Base-by-base conservation (phyloP, 371 early-diverging fungal genomes). In the Lichtheimia ornata region DNA sequence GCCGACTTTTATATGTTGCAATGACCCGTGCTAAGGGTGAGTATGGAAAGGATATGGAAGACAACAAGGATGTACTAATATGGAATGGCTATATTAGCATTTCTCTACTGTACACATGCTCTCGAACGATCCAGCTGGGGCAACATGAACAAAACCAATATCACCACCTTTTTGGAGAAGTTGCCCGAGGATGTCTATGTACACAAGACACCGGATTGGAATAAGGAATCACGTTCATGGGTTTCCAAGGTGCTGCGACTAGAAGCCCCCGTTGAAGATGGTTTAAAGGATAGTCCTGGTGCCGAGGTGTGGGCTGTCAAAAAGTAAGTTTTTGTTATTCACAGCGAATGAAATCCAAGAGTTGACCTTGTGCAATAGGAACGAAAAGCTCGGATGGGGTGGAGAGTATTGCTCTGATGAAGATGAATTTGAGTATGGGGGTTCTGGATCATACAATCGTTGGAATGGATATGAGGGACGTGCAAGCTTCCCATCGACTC, bases 21-120 rank as follows among this genome's bases (percentile, higher is more conserved):
- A 61, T 69, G 58, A 69, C 69, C 1, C 61, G 69, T 5, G 62
- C 69, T 1, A 60, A 64, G 58, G 58, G 69, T 58, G 54, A 55
- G 62, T 55, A 7, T 7, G 3, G 43, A 24, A 30, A 17, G 15
- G 3, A 45, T 20, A 35, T 28, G 13, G 1, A 11, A 17, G 17
- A 7, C 25, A 30, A 40, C 17, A 17, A 53, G 0, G 4, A 1
- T 17, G n/a, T 56, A 22, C 15, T 15, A 17, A 45, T 47, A n/a
- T 57, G 24, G 14, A 5, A 62, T 17, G 35, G 3, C 11, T 15
- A 9, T 4, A 30, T 2, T 49, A 66, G 66, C 54, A 35, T 64
- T 64, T 50, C 44, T 61, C 0, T 69, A 69, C 15, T 58, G 56
- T 17, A 64, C 64, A 14, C 43, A 56, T 54, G 51, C 69, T 2